phyloP scores from a whole-genome alignment of 345 rosid species.

The Euphorbia lathyris region DNA sequence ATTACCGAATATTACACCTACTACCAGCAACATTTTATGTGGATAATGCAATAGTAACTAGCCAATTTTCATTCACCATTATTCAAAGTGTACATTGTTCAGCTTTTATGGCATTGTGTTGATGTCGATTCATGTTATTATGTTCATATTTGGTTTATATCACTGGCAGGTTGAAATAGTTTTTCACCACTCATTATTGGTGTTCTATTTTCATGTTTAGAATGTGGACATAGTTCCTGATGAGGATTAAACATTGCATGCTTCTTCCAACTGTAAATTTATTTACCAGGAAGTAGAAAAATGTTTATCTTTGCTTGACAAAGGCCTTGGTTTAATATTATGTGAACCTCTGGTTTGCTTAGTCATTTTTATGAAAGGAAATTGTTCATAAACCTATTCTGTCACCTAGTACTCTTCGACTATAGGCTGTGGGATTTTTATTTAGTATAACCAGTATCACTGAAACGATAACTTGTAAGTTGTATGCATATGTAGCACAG shows the following conservation, averaged over 20 bases:
- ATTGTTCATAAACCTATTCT: neutral
- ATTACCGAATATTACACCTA: neutral
- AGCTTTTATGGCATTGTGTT: neutral
- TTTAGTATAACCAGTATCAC: neutral
- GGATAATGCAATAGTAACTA: neutral
- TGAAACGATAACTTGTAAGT: neutral
- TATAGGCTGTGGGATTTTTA: neutral
- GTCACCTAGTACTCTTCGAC: neutral
- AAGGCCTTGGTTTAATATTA: neutral
- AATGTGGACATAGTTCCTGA: constrained; percentile 2
- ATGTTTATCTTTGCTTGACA: neutral
- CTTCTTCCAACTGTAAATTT: neutral
- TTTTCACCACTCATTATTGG: neutral
- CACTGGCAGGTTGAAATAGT: neutral
- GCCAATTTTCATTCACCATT: neutral
- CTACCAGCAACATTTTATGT: neutral
- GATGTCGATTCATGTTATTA: neutral
- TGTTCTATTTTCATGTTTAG: neutral
- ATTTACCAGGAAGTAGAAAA: neutral
- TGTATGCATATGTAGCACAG: no score
- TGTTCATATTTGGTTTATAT: neutral
- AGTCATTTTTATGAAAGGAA: neutral
- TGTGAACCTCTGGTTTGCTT: neutral
- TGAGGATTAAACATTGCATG: neutral
- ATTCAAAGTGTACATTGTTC: neutral